Conservation (phyloP, 2,329 filamentous ascomycete species). For the Apiospora marii region DNA sequence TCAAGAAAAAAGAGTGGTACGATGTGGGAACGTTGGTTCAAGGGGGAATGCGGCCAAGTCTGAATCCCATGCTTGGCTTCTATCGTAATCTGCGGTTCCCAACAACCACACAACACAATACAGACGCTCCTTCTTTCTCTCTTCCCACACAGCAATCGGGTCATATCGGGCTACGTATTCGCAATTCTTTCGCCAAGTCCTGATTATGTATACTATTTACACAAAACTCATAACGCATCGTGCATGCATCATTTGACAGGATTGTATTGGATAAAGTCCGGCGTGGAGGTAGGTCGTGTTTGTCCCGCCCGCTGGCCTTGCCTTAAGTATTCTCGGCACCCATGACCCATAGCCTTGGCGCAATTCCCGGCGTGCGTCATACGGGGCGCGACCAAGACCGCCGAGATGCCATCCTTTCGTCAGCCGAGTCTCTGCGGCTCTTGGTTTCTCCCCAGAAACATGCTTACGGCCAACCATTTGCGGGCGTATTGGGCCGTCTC, state of each 20-base stretch:
- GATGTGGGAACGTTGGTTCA: neutral
- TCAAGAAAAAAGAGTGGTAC: neutral
- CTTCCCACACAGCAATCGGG: no score
- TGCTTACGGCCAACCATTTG: neutral
- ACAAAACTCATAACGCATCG: neutral
- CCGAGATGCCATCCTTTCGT: constrained; percentile 16
- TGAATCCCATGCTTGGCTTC: neutral
- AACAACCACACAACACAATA: neutral
- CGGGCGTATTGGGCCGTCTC: neutral
- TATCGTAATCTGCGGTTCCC: neutral
- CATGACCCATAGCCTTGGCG: constrained; percentile 3
- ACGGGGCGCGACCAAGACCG: constrained; percentile 1
- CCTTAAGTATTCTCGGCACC: constrained; percentile 1
- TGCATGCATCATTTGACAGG: neutral
- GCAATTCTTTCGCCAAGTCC: no score
- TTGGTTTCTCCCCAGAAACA: neutral
- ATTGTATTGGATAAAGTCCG: neutral
- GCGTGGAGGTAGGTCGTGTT: neutral
- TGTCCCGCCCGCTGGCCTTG: neutral
- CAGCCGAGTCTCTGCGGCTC: constrained; percentile 5
- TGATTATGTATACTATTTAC: no score
- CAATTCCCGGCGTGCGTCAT: constrained; percentile 9
- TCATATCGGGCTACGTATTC: neutral
- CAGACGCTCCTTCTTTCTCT: no score
- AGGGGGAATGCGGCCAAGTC: constrained; percentile 17